Evolutionary conservation across 1,284 basidiomycete species (phyloP), one percentile per base, ranked within the genome.

Genomic region (Fereydounia khargensis): DNA sequence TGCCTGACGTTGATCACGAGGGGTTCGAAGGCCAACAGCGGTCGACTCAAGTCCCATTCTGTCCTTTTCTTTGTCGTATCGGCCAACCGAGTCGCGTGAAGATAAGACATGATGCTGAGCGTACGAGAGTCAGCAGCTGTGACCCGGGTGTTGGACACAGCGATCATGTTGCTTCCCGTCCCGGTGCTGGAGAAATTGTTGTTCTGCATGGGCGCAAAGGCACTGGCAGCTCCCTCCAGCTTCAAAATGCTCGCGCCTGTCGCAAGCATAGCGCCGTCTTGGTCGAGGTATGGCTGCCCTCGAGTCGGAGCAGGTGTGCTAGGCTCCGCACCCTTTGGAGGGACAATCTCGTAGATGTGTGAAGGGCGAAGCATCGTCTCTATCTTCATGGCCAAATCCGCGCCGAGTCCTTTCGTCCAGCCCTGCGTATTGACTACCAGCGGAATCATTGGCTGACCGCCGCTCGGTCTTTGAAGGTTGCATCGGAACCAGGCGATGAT

Each of bases 391-490:
- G 85, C 82, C 3, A 98, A 78, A 62, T 95, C 89, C 16, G 85
- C 86, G 2, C 94, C 94, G 1, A 96, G 83, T 2, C 94, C 94
- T 75, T 94, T 96, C 13, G 84, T 83, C 94, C 94, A 98, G 2
- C 94, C 94, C 83, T 94, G 92, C 0, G 89, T 96, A 75, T 98
- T 98, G 44, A 97, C 83, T 8, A 97, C 82, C 5, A 98, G 82
- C 0, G 94, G 94, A 4, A 76, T 59, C 10, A 47, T 35, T 17
- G 31, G 27, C 22, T 36, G 22, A 4, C 17, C 28, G 14, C 33
- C 20, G 18, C 42, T 36, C 10, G 44, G 39, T 3, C 34, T 44
- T 28, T 55, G 58, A 18, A 58, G 42, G 19, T 48, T 36, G 16
- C 19, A 27, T 14, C 43, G 41, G 40, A 76, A 96, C 2, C 81